Evolutionary conservation across 495 filamentous ascomycete genomes (phyloP), one percentile per base, ranked within the genome.

Genomic region (Pyrenula massariospora): DNA sequence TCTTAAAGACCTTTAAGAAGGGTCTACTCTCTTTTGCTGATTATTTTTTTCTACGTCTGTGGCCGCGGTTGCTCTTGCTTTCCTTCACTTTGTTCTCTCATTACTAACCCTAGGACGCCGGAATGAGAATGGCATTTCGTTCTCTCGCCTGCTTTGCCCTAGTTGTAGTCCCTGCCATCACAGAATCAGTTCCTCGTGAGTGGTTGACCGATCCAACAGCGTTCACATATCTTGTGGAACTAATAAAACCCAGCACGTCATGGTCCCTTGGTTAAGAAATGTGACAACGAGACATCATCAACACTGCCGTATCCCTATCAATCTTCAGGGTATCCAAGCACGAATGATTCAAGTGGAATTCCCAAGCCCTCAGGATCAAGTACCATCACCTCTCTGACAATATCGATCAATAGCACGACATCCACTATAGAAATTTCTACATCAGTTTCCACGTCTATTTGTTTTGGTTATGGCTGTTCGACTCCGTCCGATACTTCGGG

Each of bases 1-100:
- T 42, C 31, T 15, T 15, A 5, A 42, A 5, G 31, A 42, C 5
- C 31, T 15, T 42, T 42, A 42, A 42, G 15, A 42, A 42, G 31
- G 15, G 31, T 42, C 31, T 15, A 42, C 8, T 42, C 31, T 15
- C 31, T 8, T 15, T 42, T 42, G 5, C 31, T 8, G 15, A 8
- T 15, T 42, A 15, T 42, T 42, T 5, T 42, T 54, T 25, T 53
- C 50, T 24, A 19, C n/a, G 20, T n/a, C 50, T 20, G 58, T 25
- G 58, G 47, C 58, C 58, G 25, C 51, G 48, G 31, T 21, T 47
- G 24, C 55, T 57, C 22, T 48, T 56, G 52, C 31, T 47, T 31
- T 53, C 49, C 56, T 58, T 53, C 55, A 50, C 52, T 55, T 53
- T 54, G 51, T 57, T 48, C 48, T 25, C 21, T 47, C 55, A 15